phyloP scores from a whole-genome alignment of 2,329 filamentous ascomycete species.

The Periconia digitata region DNA sequence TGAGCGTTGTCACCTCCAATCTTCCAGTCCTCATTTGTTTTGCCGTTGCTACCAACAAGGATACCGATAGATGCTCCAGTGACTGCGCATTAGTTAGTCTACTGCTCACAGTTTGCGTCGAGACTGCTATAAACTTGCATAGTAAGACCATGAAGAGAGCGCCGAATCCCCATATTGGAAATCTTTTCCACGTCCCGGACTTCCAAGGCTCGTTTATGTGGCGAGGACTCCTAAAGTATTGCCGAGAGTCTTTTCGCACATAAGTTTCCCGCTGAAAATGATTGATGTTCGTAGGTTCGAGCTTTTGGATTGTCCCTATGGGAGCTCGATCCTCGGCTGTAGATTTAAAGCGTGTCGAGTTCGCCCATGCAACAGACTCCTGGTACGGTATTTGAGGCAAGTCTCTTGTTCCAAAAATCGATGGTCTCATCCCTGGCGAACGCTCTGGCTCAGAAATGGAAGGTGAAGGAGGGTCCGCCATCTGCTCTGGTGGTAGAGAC shows the following conservation, averaged over 20 bases:
- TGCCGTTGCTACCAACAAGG: conserved; percentile 19
- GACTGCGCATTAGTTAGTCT: conserved; percentile 2
- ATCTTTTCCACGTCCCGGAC: conserved; percentile 16
- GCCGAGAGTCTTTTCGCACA: conserved; percentile 1
- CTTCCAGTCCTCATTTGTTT: conserved; percentile 14
- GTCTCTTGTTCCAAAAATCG: conserved; percentile 4
- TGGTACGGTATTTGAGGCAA: conserved; percentile 6
- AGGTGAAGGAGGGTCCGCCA: neutral
- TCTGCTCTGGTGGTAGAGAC: neutral
- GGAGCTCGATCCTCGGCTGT: neutral
- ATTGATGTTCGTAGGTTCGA: neutral
- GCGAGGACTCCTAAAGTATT: conserved; percentile 21
- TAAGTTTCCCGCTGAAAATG: neutral
- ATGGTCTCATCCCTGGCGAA: conserved; percentile 2
- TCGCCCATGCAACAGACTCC: conserved; percentile 12
- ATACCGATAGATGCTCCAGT: conserved; percentile 22
- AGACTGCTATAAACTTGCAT: too few relatives aligned
- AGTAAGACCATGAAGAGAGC: conserved; percentile 14
- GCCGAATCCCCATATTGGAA: conserved; percentile 23
- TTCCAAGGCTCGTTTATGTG: conserved; percentile 23
- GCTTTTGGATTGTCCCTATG: neutral
- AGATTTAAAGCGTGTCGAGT: conserved; percentile 9
- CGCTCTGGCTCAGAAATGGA: neutral
- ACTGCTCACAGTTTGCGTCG: too few relatives aligned
- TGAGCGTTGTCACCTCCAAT: conserved; percentile 17